These are phyloP conservation scores for Pseudozyma pruni DNA, from an alignment of 1,284 basidiomycete genomes.

Conservation along the genomic window DNA sequence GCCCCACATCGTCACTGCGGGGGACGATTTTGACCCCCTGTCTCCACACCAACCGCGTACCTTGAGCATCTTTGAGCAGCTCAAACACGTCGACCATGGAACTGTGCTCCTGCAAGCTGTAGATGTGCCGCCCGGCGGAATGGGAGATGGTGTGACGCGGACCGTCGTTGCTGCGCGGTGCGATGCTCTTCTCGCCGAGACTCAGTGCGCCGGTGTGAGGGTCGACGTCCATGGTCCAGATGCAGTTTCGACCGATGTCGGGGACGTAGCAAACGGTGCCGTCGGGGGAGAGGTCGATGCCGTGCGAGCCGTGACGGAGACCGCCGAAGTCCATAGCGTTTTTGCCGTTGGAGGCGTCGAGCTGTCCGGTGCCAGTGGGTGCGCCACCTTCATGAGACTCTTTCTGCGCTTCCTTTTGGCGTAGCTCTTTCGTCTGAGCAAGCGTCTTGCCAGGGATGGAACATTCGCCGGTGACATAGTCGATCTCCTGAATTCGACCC, in stretches of 20 bases:
- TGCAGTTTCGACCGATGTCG: conserved; percentile 68
- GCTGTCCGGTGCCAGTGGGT: conserved; percentile 6
- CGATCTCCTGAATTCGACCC: conserved; percentile 60
- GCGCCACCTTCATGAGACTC: background rate
- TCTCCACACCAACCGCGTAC: conserved; percentile 50
- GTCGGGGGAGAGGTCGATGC: conserved; percentile 32
- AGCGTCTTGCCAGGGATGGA: conserved; percentile 45
- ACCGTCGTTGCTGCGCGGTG: conserved; percentile 67
- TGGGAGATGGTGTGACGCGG: conserved; percentile 69
- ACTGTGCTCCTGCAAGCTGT: conserved; percentile 67
- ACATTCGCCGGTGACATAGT: conserved; percentile 55
- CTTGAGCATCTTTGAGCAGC: conserved; percentile 27
- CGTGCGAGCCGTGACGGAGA: conserved; percentile 43
- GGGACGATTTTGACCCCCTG: conserved; percentile 66
- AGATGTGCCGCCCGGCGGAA: conserved; percentile 68
- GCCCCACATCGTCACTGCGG: conserved; percentile 30
- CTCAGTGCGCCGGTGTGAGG: conserved; percentile 50
- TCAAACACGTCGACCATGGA: conserved; percentile 63
- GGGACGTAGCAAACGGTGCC: conserved; percentile 19
- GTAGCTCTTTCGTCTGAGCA: conserved; percentile 11
- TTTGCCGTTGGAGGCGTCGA: conserved; percentile 33
- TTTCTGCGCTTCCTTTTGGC: conserved; percentile 2
- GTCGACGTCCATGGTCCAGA: conserved; percentile 68
- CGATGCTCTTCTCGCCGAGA: conserved; percentile 66
- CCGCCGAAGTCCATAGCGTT: conserved; percentile 54